phyloP scores from a whole-genome alignment of 768 basidiomycete genomes.

The Calocybe gangraenosa region DNA sequence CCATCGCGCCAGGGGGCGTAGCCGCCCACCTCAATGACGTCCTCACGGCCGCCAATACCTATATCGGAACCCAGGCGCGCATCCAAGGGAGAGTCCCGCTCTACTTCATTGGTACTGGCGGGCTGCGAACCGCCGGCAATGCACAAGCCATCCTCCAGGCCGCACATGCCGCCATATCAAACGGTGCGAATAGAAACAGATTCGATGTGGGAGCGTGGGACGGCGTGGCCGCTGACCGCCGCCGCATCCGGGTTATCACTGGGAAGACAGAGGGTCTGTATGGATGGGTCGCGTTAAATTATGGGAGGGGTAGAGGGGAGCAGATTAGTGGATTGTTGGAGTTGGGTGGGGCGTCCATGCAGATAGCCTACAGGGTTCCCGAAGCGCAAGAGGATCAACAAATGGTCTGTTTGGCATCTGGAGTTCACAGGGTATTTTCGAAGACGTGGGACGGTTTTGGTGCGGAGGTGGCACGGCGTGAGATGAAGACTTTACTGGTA shows the following conservation, averaged over 20 bases:
- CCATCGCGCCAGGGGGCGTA: conserved; percentile 5
- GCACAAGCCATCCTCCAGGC: conserved; percentile 3
- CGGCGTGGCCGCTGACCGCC: conserved; percentile 4
- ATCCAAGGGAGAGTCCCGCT: no score
- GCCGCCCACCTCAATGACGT: no score
- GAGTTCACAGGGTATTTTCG: conserved; percentile 1
- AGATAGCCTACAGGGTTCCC: conserved; percentile 11
- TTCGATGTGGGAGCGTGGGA: conserved; percentile 4
- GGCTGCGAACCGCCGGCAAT: conserved; percentile 6
- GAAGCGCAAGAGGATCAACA: not conserved
- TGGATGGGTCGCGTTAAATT: conserved; percentile 12
- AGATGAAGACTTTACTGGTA: conserved; percentile 1
- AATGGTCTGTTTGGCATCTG: conserved; percentile 6
- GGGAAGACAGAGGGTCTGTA: conserved; percentile 11
- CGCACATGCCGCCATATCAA: conserved; percentile 7
- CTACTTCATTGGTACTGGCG: conserved; percentile 12
- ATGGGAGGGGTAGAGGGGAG: conserved; percentile 6
- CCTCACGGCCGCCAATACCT: no score
- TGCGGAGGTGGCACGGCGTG: not conserved
- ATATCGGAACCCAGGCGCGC: no score
- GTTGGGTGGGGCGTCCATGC: conserved; percentile 13
- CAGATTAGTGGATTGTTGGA: conserved; percentile 10
- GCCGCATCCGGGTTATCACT: conserved; percentile 10
- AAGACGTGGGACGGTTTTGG: conserved; percentile 1
- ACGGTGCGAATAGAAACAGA: not conserved